These are phyloP conservation scores for Aspergillus haitiensis DNA, from an alignment of 495 filamentous ascomycete genomes.

Conservation along the genomic window DNA sequence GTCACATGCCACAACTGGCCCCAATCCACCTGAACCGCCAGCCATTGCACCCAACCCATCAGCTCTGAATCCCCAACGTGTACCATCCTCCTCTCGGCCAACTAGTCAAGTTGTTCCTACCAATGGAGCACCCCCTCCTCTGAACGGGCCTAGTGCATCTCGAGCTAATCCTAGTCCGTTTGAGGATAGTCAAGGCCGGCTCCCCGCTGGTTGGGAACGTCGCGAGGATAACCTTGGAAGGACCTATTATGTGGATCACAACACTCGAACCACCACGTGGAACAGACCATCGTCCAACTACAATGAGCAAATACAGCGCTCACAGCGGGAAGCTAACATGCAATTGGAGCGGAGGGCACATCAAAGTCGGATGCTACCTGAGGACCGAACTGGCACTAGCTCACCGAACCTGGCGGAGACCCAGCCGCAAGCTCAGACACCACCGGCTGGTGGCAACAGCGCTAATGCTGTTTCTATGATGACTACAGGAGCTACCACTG, in stretches of 20 bases:
- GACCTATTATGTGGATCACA: constrained; percentile 99
- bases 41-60: constrained; percentile 35
- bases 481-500: constrained; percentile 91
- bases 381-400: constrained; percentile 91
- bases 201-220: constrained; percentile 94
- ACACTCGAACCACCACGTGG: constrained; percentile 96
- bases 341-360: constrained; percentile 89
- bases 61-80: constrained; percentile 41
- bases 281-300: constrained; percentile 80
- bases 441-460: constrained; percentile 44
- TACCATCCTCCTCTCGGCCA: constrained; percentile 37
- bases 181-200: constrained; percentile 87
- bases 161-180: constrained; percentile 79
- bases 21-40: constrained; percentile 34
- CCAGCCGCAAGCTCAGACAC: constrained; percentile 54
- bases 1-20: constrained; percentile 31
- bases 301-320: constrained; percentile 73
- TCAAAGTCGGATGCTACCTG: constrained; percentile 92
- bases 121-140: constrained; percentile 45
- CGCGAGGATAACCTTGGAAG: constrained; percentile 93
- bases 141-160: constrained; percentile 36
- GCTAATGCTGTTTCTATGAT: constrained; percentile 75
- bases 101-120: constrained; percentile 31
- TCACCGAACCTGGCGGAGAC: constrained; percentile 77
- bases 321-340: constrained; percentile 80